A percentile compares a stretch with the other conserved stretches of the same genome.
Conservation (phyloP, 345 rosid genomes). For the Corchorus olitorius region DNA sequence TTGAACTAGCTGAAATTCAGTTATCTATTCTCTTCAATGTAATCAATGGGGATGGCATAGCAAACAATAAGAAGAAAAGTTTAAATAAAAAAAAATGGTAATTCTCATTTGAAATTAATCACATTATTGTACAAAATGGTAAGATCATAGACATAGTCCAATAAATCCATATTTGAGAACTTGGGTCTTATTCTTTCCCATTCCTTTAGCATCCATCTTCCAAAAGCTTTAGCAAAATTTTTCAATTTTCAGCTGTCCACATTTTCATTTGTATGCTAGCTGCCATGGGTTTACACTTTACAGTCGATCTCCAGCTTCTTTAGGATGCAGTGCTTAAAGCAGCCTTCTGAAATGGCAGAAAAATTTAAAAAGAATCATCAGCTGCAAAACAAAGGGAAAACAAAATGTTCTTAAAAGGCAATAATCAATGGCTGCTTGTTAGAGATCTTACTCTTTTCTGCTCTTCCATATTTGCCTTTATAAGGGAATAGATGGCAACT, state of each 20-base stretch:
- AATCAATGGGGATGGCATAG: no score
- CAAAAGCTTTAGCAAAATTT: not conserved
- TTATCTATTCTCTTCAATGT: no score
- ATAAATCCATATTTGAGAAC: not conserved
- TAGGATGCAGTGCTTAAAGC: constrained; percentile 28
- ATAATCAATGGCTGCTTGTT: not conserved
- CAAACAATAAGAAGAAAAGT: no score
- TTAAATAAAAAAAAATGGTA: not conserved
- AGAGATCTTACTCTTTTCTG: constrained; percentile 40
- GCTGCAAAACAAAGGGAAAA: no score
- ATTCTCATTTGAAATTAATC: not conserved
- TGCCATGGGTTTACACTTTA: not conserved
- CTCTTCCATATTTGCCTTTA: constrained; percentile 56
- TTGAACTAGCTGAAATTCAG: no score
- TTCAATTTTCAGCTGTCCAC: not conserved
- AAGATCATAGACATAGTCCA: not conserved
- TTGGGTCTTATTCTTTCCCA: not conserved
- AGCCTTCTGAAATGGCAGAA: constrained; percentile 36
- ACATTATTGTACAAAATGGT: not conserved
- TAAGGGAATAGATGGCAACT: constrained; percentile 49
- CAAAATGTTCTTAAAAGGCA: not conserved
- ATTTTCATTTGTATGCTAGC: not conserved
- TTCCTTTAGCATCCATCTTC: not conserved
- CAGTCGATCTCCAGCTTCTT: not conserved
- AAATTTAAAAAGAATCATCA: not conserved